phyloP scores from a whole-genome alignment of 2,329 filamentous ascomycete species.

The Colletotrichum karsti region DNA sequence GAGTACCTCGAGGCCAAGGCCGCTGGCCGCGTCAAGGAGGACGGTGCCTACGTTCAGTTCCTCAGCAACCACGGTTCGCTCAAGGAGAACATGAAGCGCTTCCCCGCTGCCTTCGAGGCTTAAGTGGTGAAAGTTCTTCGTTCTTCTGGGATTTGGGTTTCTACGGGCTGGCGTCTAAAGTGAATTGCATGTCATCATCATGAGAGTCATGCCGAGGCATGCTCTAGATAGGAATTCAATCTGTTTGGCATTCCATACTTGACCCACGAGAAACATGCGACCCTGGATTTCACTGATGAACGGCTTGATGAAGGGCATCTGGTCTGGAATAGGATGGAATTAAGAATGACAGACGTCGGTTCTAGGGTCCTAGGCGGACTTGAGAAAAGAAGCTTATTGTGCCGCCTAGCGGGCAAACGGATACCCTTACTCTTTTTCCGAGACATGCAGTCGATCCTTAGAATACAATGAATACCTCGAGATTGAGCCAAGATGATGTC shows the following conservation, averaged over 20 bases:
- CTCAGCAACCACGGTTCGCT: slow-evolving; percentile 91
- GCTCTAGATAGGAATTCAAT: slow-evolving; percentile 33
- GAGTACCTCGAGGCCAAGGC: slow-evolving; percentile 97
- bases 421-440: neutral
- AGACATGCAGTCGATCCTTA: neutral
- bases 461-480: neutral
- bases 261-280: slow-evolving; percentile 4
- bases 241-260: slow-evolving; percentile 30
- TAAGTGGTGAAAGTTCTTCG: slow-evolving; percentile 42
- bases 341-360: neutral
- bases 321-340: neutral
- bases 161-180: slow-evolving; percentile 51
- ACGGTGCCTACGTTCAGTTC: slow-evolving; percentile 99
- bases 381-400: neutral
- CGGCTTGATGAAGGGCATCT: neutral
- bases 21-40: slow-evolving; percentile 91
- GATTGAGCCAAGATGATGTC: slow-evolving; percentile 17
- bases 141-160: slow-evolving; percentile 46
- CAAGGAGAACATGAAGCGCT: slow-evolving; percentile 87
- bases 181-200: slow-evolving; percentile 48
- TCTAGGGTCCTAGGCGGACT: neutral
- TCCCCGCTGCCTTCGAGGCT: slow-evolving; percentile 89
- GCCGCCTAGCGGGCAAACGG: neutral
- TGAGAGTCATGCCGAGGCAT: slow-evolving; percentile 30
- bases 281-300: neutral